phyloP scores from a whole-genome alignment of 306 rosid species.

The Hippophae tibetana region DNA sequence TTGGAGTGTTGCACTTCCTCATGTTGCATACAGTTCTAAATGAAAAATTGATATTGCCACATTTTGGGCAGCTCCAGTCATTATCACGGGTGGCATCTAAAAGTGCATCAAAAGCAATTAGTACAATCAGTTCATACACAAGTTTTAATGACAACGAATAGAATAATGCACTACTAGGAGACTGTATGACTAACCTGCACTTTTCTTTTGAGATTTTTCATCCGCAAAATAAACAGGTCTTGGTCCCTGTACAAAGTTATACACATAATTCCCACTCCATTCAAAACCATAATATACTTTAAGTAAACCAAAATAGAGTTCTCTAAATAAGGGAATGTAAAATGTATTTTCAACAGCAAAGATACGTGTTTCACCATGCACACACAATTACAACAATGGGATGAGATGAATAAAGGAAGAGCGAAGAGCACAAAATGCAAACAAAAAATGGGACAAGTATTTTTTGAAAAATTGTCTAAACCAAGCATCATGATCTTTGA shows the following conservation, averaged over 20 bases:
- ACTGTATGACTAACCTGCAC: constrained; percentile 40
- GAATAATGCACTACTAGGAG: background rate
- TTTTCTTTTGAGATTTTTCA: constrained; percentile 65
- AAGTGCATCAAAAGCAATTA: constrained; percentile 3
- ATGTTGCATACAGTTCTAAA: constrained; percentile 92
- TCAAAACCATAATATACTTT: background rate
- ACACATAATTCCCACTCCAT: constrained; percentile 8
- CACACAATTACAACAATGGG: no score
- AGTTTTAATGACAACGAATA: background rate
- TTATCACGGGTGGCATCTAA: constrained; percentile 85
- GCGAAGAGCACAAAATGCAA: background rate
- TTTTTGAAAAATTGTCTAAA: background rate
- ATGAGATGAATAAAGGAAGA: background rate
- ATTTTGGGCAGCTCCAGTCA: constrained; percentile 98
- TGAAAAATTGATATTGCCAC: constrained; percentile 95
- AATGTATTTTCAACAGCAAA: background rate
- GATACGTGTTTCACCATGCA: background rate
- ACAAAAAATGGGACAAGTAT: background rate
- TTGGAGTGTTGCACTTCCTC: constrained; percentile 98
- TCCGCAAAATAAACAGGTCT: constrained; percentile 76
- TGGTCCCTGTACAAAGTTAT: constrained; percentile 51
- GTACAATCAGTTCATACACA: background rate
- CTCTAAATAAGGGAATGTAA: background rate
- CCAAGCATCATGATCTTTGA: no score
- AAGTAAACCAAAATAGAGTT: background rate